These are phyloP conservation scores for Ustilago sp. DNA, from an alignment of 1,284 basidiomycete genomes.

Conservation along the genomic window DNA sequence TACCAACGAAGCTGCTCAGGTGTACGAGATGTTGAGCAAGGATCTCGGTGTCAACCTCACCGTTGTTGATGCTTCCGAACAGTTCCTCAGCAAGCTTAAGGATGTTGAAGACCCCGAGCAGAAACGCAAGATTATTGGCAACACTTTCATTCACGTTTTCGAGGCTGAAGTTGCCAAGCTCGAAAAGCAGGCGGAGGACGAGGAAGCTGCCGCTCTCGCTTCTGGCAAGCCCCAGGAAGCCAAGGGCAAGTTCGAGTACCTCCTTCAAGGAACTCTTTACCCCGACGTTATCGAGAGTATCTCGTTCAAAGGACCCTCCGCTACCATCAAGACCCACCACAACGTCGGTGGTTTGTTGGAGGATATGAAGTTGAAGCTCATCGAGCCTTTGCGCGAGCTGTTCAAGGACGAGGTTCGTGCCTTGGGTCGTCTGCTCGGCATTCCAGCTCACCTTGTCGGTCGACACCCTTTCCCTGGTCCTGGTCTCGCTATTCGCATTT, in stretches of 20 bases:
- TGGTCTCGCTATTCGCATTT: constrained; percentile 97
- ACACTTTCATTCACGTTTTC: constrained; percentile 98
- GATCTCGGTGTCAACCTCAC: constrained; percentile 96
- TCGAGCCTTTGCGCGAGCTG: constrained; percentile 95
- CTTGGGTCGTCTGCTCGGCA: constrained; percentile 87
- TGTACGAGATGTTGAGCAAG: constrained; percentile 92
- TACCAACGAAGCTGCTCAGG: constrained; percentile 89
- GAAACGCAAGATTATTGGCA: constrained; percentile 98
- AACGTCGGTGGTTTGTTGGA: constrained; percentile 96
- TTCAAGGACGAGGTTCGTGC: constrained; percentile 99
- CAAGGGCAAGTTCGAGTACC: constrained; percentile 89
- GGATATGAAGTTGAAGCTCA: constrained; percentile 99
- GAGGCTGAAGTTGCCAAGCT: constrained; percentile 91
- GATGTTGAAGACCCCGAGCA: constrained; percentile 95
- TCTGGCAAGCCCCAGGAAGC: constrained; percentile 59
- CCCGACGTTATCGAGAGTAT: constrained; percentile 99
- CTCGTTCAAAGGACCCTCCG: constrained; percentile 98
- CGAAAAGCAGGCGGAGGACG: constrained; percentile 82
- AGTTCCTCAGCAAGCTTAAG: constrained; percentile 89
- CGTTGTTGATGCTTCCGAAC: constrained; percentile 92
- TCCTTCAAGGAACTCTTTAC: constrained; percentile 98
- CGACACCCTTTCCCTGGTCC: constrained; percentile 99
- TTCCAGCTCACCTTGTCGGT: constrained; percentile 92
- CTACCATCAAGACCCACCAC: constrained; percentile 99
- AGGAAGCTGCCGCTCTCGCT: constrained; percentile 77